These are phyloP conservation scores for Pisolithus albus DNA, from an alignment of 768 basidiomycete genomes.

Conservation along the genomic window DNA sequence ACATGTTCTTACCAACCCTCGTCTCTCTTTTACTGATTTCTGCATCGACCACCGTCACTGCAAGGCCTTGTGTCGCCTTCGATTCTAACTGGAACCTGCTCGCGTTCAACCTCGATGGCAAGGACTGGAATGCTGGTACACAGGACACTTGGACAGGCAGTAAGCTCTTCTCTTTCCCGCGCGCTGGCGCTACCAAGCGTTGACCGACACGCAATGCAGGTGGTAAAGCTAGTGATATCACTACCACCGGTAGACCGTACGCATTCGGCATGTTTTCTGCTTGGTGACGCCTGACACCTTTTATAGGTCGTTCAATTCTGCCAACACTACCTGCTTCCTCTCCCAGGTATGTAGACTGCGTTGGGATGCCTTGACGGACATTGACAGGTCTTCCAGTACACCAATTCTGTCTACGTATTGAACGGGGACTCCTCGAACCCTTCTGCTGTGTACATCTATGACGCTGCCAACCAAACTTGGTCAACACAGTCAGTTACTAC, in stretches of 20 bases:
- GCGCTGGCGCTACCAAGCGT: neutral
- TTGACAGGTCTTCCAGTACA: constrained; percentile 44
- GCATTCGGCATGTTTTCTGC: constrained; percentile 19
- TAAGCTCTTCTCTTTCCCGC: constrained; percentile 18
- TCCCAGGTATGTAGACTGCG: constrained; percentile 41
- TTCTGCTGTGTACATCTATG: constrained; percentile 72
- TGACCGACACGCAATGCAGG: constrained; percentile 12
- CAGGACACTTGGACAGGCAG: constrained; percentile 61
- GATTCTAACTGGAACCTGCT: constrained; percentile 79
- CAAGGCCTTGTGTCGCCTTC: constrained; percentile 67
- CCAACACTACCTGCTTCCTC: constrained; percentile 64
- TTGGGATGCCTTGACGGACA: too few relatives aligned
- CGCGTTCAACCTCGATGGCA: constrained; percentile 75
- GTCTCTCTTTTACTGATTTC: constrained; percentile 49
- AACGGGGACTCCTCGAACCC: constrained; percentile 69
- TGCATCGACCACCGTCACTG: constrained; percentile 27
- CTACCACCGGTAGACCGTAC: constrained; percentile 71
- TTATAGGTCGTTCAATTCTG: constrained; percentile 56
- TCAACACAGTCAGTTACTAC: constrained; percentile 57
- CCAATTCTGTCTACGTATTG: constrained; percentile 80
- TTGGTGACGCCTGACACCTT: constrained; percentile 1
- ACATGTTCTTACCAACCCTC: constrained; percentile 38
- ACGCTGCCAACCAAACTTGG: constrained; percentile 70
- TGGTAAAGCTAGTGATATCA: constrained; percentile 54
- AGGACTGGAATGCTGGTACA: constrained; percentile 77